Percentiles rank a stretch among this genome's conserved stretches.
phyloP scores from a whole-genome alignment of 2,329 filamentous ascomycete species.

The Aspergillus vadensis region DNA sequence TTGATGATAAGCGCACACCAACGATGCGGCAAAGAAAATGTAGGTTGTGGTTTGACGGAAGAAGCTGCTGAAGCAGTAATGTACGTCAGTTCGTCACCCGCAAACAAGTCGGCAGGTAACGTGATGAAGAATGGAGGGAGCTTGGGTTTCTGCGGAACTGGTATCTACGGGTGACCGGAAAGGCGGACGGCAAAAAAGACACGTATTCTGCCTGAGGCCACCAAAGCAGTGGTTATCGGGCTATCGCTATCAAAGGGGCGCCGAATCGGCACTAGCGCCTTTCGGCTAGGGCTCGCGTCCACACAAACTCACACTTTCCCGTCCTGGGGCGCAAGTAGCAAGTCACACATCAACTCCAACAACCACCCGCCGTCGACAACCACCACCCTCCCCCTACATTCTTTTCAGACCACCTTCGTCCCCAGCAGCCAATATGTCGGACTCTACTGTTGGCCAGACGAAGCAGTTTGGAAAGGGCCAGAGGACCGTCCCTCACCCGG shows the following conservation, averaged over 20 bases:
- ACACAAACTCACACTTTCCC: constrained; percentile 47
- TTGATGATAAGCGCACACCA: background rate
- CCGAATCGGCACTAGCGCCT: constrained; percentile 41
- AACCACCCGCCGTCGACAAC: constrained; percentile 48
- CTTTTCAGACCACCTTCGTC: constrained; percentile 44
- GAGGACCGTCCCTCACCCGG: constrained; percentile 71
- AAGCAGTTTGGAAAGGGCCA: constrained; percentile 99
- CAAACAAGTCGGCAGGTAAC: background rate
- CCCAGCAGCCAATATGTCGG: constrained; percentile 57
- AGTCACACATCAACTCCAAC: constrained; percentile 45
- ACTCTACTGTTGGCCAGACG: constrained; percentile 59
- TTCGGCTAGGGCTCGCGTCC: constrained; percentile 48
- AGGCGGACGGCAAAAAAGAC: background rate
- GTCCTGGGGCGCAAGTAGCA: constrained; percentile 40
- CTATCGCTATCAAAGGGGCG: constrained; percentile 16
- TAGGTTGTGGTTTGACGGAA: background rate
- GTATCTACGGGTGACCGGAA: constrained; percentile 7
- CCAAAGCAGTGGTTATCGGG: constrained; percentile 10
- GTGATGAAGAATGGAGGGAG: constrained; percentile 9
- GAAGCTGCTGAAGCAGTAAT: constrained; percentile 9
- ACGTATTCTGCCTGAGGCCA: constrained; percentile 16
- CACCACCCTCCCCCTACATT: constrained; percentile 36
- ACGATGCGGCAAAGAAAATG: background rate
- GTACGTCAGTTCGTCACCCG: constrained; percentile 11
- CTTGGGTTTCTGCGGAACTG: constrained; percentile 13